Percentiles rank a stretch among this genome's conserved stretches.
phyloP scores from a whole-genome alignment of 495 filamentous ascomycete genomes.

The Aspergillus coremiiformis region DNA sequence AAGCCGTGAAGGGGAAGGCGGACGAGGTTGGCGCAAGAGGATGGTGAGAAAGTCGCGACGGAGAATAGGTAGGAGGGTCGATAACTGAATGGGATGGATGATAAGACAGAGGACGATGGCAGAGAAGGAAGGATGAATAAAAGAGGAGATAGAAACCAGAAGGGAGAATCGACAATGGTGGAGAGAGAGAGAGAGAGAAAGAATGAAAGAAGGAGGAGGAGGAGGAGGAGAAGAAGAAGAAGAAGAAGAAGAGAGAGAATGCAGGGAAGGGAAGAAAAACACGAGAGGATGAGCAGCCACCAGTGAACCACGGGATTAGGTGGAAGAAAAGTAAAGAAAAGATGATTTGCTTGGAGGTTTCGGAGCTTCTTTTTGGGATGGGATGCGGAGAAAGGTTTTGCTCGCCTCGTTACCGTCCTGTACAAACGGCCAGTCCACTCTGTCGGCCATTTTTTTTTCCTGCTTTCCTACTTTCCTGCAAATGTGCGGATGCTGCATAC shows the following conservation, averaged over 20 bases:
- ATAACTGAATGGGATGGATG: background rate
- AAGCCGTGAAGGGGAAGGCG: background rate
- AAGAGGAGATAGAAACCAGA: constrained; percentile 6
- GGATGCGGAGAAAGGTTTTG: constrained; percentile 12
- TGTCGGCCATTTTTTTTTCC: constrained; percentile 3
- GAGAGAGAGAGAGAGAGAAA: constrained; percentile 9
- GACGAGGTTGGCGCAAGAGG: background rate
- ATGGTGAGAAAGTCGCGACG: background rate
- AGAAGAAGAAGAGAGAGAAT: background rate
- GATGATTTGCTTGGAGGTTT: constrained; percentile 2
- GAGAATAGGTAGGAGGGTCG: background rate
- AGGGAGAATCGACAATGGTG: constrained; percentile 6
- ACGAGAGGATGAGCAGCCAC: background rate
- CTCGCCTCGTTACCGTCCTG: constrained; percentile 9
- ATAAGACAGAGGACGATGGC: background rate
- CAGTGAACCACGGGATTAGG: background rate
- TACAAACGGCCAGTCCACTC: background rate
- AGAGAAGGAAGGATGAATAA: constrained; percentile 1
- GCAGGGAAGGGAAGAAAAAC: background rate
- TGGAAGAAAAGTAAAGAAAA: constrained; percentile 5
- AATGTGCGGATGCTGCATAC: background rate
- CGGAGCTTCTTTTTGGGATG: constrained; percentile 10
- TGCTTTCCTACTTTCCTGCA: too few relatives aligned
- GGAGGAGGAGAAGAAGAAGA: constrained; percentile 3
- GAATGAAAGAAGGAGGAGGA: constrained; percentile 6